Conservation (phyloP, 2,329 filamentous ascomycete species). For the Blumeria graminis region DNA sequence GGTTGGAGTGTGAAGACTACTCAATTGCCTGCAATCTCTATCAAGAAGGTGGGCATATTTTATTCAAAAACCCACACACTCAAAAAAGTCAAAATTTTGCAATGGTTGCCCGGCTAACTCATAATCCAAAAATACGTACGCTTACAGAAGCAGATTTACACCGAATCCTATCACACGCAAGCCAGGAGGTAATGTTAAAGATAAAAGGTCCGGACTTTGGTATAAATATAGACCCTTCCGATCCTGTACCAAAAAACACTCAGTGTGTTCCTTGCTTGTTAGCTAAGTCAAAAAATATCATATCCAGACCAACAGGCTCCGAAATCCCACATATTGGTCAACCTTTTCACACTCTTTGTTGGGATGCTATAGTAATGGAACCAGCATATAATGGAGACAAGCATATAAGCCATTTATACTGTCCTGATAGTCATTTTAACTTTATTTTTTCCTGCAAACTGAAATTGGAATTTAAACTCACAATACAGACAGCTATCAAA, state of each 20-base stretch:
- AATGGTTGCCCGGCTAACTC: background rate
- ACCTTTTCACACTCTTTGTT: background rate
- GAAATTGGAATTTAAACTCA: background rate
- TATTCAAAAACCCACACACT: background rate
- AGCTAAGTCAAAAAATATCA: background rate
- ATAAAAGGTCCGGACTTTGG: background rate
- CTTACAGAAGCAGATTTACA: background rate
- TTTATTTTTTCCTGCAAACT: background rate
- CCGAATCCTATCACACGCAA: background rate
- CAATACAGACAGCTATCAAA: background rate
- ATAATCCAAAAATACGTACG: background rate
- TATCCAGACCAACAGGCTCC: background rate
- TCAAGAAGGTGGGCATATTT: background rate
- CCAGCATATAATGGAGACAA: background rate
- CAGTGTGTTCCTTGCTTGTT: background rate
- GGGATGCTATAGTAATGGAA: background rate
- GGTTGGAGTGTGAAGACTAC: background rate
- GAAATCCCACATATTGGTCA: background rate
- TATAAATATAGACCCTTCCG: background rate
- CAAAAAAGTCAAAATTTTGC: background rate
- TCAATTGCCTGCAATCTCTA: background rate
- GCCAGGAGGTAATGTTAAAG: background rate
- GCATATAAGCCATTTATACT: background rate
- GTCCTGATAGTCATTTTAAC: background rate
- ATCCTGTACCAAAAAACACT: background rate